phyloP scores from a whole-genome alignment of 2,329 filamentous ascomycete genomes.

The Penicillium sp. region DNA sequence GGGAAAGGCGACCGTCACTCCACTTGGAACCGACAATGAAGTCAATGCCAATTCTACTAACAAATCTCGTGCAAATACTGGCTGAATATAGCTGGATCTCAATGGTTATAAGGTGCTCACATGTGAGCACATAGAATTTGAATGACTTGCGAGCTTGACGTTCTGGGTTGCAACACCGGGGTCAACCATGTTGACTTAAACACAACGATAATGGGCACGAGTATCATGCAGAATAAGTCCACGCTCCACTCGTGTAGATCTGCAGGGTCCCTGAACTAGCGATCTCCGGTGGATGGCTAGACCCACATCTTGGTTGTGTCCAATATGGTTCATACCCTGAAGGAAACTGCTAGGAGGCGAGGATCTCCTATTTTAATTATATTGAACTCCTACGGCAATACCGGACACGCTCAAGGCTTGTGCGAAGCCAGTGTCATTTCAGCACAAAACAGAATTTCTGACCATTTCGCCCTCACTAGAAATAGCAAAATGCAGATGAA shows the following conservation, averaged over 20 bases:
- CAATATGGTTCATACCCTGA: neutral
- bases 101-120: neutral
- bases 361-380: neutral
- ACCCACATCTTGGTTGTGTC: neutral
- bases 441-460: neutral
- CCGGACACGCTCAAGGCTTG: neutral
- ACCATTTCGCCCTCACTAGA: neutral
- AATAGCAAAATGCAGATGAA: neutral
- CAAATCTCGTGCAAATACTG: neutral
- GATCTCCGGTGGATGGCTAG: neutral
- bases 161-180: neutral
- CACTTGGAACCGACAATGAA: constrained; percentile 45
- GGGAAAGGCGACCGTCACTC: constrained; percentile 2
- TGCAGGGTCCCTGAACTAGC: neutral
- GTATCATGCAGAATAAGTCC: neutral
- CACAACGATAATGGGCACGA: neutral
- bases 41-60: constrained; percentile 31
- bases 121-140: neutral
- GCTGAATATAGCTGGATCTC: neutral
- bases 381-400: neutral
- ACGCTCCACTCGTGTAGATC: neutral
- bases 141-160: neutral
- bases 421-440: neutral
- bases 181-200: neutral
- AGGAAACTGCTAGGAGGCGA: neutral